A percentile compares a stretch with the other conserved stretches of the same genome.
phyloP scores from a whole-genome alignment of 176 grass and related monocot species.

The Rhynchospora breviuscula region DNA sequence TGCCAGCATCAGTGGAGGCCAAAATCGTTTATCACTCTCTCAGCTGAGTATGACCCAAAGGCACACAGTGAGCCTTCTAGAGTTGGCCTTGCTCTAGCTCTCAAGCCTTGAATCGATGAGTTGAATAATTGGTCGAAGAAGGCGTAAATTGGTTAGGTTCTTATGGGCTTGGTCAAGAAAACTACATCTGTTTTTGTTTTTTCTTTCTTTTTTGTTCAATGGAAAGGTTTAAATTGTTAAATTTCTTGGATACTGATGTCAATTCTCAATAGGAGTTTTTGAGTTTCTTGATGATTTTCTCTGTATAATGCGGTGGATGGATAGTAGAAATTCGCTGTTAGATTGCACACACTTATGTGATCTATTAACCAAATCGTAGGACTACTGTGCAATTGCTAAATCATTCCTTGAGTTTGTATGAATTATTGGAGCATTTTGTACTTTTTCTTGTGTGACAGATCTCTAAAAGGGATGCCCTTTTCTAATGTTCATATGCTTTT shows the following conservation, averaged over 20 bases:
- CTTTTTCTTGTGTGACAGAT: not conserved
- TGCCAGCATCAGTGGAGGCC: conserved; percentile 82
- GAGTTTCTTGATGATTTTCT: not conserved
- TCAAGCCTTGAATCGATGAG: conserved; percentile 51
- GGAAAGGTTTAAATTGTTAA: not conserved
- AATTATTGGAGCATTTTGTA: not conserved
- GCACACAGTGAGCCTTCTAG: conserved; percentile 51
- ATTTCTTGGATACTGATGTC: not conserved
- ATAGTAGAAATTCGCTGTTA: not conserved
- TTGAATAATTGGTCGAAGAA: not conserved
- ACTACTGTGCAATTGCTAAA: not conserved
- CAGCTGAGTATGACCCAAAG: conserved; percentile 75
- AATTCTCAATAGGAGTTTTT: not conserved
- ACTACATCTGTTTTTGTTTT: not conserved
- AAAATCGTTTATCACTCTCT: conserved; percentile 64
- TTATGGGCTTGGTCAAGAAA: not conserved
- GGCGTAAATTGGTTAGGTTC: not conserved
- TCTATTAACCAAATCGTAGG: not conserved
- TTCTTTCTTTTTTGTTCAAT: not conserved
- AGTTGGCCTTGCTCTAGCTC: conserved; percentile 50
- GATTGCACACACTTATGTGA: not conserved
- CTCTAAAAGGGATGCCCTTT: not conserved
- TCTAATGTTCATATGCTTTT: not conserved
- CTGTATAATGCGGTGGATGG: not conserved
- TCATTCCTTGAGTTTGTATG: not conserved